phyloP scores from a whole-genome alignment of 2,329 filamentous ascomycete species.

The Gnomoniopsis smithogilvyi region DNA sequence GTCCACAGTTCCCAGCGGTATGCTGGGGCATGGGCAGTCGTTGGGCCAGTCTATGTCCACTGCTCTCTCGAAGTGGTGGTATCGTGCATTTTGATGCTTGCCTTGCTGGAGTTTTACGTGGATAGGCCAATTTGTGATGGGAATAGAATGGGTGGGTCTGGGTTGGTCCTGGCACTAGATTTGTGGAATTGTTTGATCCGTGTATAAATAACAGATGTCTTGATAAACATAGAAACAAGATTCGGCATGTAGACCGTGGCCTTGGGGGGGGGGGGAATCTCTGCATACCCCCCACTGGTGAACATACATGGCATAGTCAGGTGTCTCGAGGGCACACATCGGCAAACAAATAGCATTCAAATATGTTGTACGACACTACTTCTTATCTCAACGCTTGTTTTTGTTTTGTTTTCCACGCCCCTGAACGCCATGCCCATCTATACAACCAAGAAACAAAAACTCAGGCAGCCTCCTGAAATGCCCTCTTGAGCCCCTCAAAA shows the following conservation, averaged over 20 bases:
- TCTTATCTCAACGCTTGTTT: not conserved
- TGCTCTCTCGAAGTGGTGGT: conserved; percentile 17
- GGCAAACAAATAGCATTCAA: not conserved
- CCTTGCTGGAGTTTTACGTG: not conserved
- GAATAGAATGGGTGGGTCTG: not conserved
- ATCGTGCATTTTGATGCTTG: not conserved
- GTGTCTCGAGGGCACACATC: not conserved
- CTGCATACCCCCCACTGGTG: no score
- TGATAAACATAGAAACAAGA: no score
- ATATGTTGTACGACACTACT: not conserved
- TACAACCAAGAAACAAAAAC: not conserved
- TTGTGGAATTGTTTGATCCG: no score
- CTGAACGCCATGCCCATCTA: not conserved
- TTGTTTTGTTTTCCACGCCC: not conserved
- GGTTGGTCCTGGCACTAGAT: not conserved
- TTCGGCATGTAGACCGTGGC: no score
- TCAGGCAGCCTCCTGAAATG: conserved; percentile 48
- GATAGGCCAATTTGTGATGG: not conserved
- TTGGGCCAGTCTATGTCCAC: conserved; percentile 18
- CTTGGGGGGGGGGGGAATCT: no score
- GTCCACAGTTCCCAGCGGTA: conserved; percentile 26
- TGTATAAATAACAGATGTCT: no score
- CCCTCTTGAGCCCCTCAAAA: conserved; percentile 65
- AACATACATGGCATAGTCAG: no score
- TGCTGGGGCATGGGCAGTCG: not conserved